Conservation (phyloP, 2,329 filamentous ascomycete species). For the Penicillium fuscoglaucum region DNA sequence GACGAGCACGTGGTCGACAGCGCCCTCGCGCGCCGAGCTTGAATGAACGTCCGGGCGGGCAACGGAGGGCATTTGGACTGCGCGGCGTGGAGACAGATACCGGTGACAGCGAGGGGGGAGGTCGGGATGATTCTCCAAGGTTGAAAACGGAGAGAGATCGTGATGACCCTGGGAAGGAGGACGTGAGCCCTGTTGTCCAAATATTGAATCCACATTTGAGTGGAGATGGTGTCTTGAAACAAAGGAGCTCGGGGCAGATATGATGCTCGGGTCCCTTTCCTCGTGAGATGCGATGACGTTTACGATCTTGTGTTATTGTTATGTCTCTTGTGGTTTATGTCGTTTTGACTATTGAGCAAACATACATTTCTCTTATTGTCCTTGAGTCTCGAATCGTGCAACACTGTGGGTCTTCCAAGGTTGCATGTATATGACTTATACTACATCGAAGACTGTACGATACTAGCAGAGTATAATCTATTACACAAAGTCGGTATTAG, state of each 20-base stretch:
- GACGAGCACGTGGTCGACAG: constrained; percentile 59
- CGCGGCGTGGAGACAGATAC: constrained; percentile 21
- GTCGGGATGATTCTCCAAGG: background rate
- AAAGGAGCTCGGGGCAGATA: constrained; percentile 9
- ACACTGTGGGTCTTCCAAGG: background rate
- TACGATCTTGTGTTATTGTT: constrained; percentile 5
- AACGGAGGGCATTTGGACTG: constrained; percentile 33
- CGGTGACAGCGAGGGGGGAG: constrained; percentile 13
- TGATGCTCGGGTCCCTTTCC: constrained; percentile 9
- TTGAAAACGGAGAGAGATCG: background rate
- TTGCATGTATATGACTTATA: background rate
- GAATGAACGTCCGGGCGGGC: constrained; percentile 57
- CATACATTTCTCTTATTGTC: background rate
- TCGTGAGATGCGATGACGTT: background rate
- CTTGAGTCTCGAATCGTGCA: background rate
- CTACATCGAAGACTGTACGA: background rate
- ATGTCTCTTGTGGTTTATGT: background rate
- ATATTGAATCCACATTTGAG: constrained; percentile 4
- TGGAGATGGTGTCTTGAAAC: constrained; percentile 16
- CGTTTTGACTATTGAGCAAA: background rate
- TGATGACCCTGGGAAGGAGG: constrained; percentile 13
- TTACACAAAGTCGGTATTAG: background rate
- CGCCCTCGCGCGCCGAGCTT: constrained; percentile 63
- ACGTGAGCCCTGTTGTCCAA: constrained; percentile 10
- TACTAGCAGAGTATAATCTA: background rate